Evolutionary conservation across 305 asterid species (phyloP).

Genomic region (Fraxinus floribunda): DNA sequence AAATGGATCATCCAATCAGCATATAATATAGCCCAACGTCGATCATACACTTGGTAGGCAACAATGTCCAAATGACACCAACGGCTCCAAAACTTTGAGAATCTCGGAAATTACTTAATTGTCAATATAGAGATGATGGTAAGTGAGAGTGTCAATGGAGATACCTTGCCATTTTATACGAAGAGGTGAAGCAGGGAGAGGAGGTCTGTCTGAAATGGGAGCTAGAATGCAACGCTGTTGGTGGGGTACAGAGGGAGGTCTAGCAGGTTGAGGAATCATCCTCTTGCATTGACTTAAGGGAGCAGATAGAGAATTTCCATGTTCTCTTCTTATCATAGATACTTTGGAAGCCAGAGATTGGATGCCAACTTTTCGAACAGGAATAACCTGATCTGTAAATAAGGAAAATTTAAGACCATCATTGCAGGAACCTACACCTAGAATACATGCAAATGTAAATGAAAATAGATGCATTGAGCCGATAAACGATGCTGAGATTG

Average conservation of each 20-base stretch:
- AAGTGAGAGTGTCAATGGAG: constrained; percentile 2
- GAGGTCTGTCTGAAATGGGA: constrained; percentile 21
- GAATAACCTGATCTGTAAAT: constrained; percentile 42
- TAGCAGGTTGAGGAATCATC: constrained; percentile 29
- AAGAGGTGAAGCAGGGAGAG: constrained; percentile 24
- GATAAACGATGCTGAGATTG: constrained; percentile 24
- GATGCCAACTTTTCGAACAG: constrained; percentile 28
- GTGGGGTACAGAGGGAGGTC: constrained; percentile 18
- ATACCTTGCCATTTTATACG: constrained; percentile 59
- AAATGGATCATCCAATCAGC: background rate
- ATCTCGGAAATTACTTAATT: background rate
- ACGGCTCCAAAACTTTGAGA: background rate
- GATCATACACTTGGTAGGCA: background rate
- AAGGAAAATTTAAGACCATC: constrained; percentile 21
- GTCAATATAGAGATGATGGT: background rate
- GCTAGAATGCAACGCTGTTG: constrained; percentile 32
- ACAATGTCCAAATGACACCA: background rate
- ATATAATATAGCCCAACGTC: background rate
- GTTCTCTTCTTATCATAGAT: constrained; percentile 55
- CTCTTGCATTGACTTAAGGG: constrained; percentile 40
- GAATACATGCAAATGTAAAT: constrained; percentile 2
- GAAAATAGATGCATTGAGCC: constrained; percentile 22
- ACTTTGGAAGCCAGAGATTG: constrained; percentile 37
- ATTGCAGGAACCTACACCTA: constrained; percentile 21
- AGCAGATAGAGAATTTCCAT: constrained; percentile 34